Conservation (phyloP, 106 monocot genomes). For the Amphibolis antarctica region DNA sequence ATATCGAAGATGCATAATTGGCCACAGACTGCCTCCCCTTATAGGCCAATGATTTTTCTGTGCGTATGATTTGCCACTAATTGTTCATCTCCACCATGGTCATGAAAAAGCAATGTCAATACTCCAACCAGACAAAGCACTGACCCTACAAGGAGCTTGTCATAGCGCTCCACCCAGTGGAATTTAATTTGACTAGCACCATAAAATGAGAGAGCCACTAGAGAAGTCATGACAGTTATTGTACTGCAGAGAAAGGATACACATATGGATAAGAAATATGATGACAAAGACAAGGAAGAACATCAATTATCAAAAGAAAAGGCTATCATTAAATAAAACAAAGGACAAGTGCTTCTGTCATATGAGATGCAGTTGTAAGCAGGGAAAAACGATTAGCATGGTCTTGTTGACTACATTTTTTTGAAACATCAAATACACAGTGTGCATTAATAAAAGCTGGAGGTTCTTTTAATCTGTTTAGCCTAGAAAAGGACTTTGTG, state of each 20-base stretch:
- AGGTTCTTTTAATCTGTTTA: too few relatives aligned
- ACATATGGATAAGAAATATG: background rate
- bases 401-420: too few relatives aligned
- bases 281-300: background rate
- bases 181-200: slow-evolving; percentile 68
- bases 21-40: background rate
- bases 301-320: background rate
- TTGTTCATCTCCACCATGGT: slow-evolving; percentile 34
- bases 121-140: slow-evolving; percentile 63
- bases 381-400: too few relatives aligned
- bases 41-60: slow-evolving; percentile 30
- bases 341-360: background rate
- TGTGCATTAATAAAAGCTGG: too few relatives aligned
- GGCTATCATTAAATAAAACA: background rate
- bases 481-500: too few relatives aligned
- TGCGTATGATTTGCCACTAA: slow-evolving; percentile 21
- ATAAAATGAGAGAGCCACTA: slow-evolving; percentile 68
- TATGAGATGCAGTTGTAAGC: too few relatives aligned
- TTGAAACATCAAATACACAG: too few relatives aligned
- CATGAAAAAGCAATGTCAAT: slow-evolving; percentile 51
- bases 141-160: slow-evolving; percentile 70
- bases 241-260: slow-evolving; percentile 31
- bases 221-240: slow-evolving; percentile 57
- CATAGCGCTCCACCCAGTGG: slow-evolving; percentile 74
- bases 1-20: background rate